Evolutionary conservation across 2,329 filamentous ascomycete species (phyloP).

Genomic region (Cordyceps javanica): DNA sequence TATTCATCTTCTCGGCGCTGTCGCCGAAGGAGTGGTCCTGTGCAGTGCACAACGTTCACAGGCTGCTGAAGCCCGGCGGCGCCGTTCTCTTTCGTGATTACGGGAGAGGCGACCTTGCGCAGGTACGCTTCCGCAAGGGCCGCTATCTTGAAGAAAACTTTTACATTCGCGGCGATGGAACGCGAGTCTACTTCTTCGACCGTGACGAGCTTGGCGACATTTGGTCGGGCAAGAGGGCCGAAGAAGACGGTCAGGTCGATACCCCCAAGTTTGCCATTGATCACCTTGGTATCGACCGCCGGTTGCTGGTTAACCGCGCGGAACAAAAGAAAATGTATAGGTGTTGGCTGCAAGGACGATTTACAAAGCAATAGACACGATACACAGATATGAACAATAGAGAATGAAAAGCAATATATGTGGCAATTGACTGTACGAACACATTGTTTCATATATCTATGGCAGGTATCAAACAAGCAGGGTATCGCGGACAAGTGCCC

Average conservation of each 20-base stretch:
- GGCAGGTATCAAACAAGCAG: conserved; percentile 33
- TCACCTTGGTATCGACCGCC: conserved; percentile 76
- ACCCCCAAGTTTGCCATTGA: conserved; percentile 58
- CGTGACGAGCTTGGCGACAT: conserved; percentile 72
- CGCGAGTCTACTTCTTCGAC: conserved; percentile 96
- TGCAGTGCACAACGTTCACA: conserved; percentile 74
- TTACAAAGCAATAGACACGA: conserved; percentile 58
- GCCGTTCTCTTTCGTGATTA: conserved; percentile 94
- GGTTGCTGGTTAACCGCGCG: conserved; percentile 87
- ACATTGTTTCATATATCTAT: conserved; percentile 10
- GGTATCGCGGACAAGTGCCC: conserved; percentile 34
- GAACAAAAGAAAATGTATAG: conserved; percentile 95
- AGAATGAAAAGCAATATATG: not conserved
- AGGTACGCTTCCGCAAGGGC: conserved; percentile 95
- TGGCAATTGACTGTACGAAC: not conserved
- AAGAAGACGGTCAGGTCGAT: conserved; percentile 21
- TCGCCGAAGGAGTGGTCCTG: conserved; percentile 77
- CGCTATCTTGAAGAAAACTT: conserved; percentile 95
- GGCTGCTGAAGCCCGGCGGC: conserved; percentile 85
- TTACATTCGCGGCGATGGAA: conserved; percentile 92
- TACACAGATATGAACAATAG: conserved; percentile 9
- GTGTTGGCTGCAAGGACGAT: conserved; percentile 87
- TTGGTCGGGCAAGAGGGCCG: conserved; percentile 52
- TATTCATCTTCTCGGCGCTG: conserved; percentile 95
- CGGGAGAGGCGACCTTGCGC: conserved; percentile 87